Conservation (phyloP, 78 protist species). For the Acrasis kona region DNA sequence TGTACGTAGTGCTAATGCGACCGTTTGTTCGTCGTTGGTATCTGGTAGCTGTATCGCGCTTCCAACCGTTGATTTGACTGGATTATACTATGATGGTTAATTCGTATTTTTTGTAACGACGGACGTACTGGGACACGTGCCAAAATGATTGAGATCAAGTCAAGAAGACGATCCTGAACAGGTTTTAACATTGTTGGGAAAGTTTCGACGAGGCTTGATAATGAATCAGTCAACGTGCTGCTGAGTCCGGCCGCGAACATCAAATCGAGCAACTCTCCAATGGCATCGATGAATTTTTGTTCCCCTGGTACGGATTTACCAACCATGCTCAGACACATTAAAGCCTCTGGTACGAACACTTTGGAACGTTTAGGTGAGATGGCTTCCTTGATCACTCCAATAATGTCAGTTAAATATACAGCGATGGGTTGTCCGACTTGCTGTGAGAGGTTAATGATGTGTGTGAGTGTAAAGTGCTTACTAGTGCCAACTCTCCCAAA, state of each 20-base stretch:
- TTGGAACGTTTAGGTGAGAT: not conserved
- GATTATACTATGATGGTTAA: too few species aligned
- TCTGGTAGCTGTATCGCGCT: too few species aligned
- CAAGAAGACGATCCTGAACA: not conserved
- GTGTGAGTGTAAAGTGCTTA: not conserved
- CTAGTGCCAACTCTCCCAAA: not conserved
- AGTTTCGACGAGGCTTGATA: not conserved
- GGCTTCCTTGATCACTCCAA: not conserved
- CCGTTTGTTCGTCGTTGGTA: not conserved
- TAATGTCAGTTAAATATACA: not conserved
- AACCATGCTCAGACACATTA: not conserved
- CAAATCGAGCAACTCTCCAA: slow-evolving; percentile 4
- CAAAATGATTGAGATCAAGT: not conserved
- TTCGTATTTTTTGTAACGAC: not conserved
- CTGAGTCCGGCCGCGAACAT: slow-evolving; percentile 17
- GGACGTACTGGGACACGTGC: not conserved
- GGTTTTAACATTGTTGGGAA: slow-evolving; percentile 4
- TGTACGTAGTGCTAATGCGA: slow-evolving; percentile 33
- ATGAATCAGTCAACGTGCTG: not conserved
- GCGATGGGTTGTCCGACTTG: not conserved
- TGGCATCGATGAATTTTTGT: not conserved
- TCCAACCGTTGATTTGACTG: too few species aligned
- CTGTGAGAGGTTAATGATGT: too few species aligned
- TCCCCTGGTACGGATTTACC: not conserved
- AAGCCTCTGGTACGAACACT: not conserved